Conservation (phyloP, 2,329 filamentous ascomycete genomes). For the Diaporthe helianthi region DNA sequence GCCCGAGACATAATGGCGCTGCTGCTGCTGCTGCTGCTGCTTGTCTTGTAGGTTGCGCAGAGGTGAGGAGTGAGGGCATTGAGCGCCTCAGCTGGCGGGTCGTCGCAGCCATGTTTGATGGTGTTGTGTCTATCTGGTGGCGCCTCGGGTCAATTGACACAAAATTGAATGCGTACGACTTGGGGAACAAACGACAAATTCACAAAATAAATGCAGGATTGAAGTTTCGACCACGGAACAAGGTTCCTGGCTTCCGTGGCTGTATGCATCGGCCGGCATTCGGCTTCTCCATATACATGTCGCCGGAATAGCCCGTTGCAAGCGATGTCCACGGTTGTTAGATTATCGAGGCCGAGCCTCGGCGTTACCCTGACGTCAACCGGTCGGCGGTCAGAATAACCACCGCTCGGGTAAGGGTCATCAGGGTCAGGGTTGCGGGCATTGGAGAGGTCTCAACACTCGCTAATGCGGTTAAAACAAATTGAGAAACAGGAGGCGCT, state of each 20-base stretch:
- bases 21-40: constrained; percentile 5
- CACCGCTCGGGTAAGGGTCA: neutral
- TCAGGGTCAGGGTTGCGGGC: neutral
- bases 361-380: constrained; percentile 22
- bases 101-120: constrained; percentile 27
- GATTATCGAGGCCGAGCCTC: constrained; percentile 8
- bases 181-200: neutral
- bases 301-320: constrained; percentile 13
- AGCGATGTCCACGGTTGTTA: neutral
- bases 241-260: constrained; percentile 5
- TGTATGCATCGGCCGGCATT: neutral
- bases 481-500: neutral
- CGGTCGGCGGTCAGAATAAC: constrained; percentile 4
- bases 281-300: constrained; percentile 11
- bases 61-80: constrained; percentile 26
- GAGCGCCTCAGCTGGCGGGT: constrained; percentile 30
- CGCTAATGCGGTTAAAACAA: neutral
- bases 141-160: neutral
- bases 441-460: neutral
- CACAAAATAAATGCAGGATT: neutral
- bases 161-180: neutral
- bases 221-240: neutral
- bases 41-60: neutral
- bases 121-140: neutral
- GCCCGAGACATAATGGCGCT: constrained; percentile 11